Evolutionary conservation across 805 yeast genomes (phyloP), one percentile per base, ranked within the genome.

Genomic region (Saccharomycopsis amapae): DNA sequence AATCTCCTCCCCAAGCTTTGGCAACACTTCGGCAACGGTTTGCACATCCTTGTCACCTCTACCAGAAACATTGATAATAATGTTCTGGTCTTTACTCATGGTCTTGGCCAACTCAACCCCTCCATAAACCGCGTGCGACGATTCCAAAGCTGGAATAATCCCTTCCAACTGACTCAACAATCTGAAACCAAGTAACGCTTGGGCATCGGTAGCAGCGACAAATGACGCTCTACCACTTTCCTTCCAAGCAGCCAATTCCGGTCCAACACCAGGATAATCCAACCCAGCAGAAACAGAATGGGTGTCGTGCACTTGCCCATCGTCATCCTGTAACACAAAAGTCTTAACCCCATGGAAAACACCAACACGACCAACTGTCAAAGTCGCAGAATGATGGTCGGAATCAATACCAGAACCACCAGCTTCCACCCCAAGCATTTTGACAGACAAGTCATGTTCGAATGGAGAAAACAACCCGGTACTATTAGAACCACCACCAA

Each of bases 1-100:
- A 59, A 93, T 90, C 64, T 79, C 62, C 40, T 93, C 94, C 36
- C 99, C 99, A 46, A 87, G 70, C 53, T 68, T 76, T 39, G 98
- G 98, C 61, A 93, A 73, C 44, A 81, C 78, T 65, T 93, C 96
- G 39, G 98, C 98, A 45, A 93, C 97, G 63, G 89, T 85, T 67
- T 88, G 96, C 33, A 93, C 98, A 64, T 93, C 98, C 71, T 93
- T 93, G 64, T 93, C 98, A 68, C 98, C 99, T 74, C 99, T 85
- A 58, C 99, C 99, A 43, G 96, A 87, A 47, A 93, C 76, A 63
- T 88, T 88, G 60, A 93, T 83, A 50, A 93, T 81, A 48, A 93
- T 70, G 61, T 87, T 79, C 67, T 88, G 75, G 55, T 84, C 96
- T 54, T 79, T 74, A 20, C 74, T 61, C 82, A 93, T 72, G 15